Evolutionary conservation across 1,284 basidiomycete species (phyloP).

Genomic region (Moniliophthora roreri): DNA sequence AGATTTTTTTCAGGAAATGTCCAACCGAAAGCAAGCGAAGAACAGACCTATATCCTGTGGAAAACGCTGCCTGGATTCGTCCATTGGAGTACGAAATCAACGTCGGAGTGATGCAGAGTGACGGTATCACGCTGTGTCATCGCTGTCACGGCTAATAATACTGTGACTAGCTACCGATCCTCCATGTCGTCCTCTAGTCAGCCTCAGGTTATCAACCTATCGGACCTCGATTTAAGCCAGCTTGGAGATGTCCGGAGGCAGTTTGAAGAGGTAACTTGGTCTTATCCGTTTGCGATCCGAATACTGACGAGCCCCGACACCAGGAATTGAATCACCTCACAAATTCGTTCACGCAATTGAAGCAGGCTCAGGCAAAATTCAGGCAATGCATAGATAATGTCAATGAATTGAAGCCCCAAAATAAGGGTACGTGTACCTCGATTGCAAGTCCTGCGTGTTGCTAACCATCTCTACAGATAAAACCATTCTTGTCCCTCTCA

Average conservation of each 20-base stretch:
- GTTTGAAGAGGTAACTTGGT: conserved; percentile 72
- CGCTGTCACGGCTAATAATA: conserved; percentile 20
- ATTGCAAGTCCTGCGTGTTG: background rate
- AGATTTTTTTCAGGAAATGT: background rate
- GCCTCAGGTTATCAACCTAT: conserved; percentile 73
- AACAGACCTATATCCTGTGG: conserved; percentile 33
- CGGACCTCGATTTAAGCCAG: conserved; percentile 81
- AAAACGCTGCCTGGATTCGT: background rate
- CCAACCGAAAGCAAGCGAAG: background rate
- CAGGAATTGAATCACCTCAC: conserved; percentile 94
- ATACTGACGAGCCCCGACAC: conserved; percentile 9
- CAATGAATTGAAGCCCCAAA: conserved; percentile 73
- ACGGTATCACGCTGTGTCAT: background rate
- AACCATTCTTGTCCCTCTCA: conserved; percentile 88
- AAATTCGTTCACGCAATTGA: conserved; percentile 90
- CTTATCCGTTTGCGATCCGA: background rate
- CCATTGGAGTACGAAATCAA: conserved; percentile 5
- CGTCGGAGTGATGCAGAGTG: background rate
- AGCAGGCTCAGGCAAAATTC: conserved; percentile 93
- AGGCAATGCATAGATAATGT: conserved; percentile 84
- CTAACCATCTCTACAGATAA: conserved; percentile 54
- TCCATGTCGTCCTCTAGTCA: conserved; percentile 30
- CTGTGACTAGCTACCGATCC: conserved; percentile 3
- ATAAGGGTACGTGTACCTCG: conserved; percentile 56
- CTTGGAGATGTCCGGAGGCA: conserved; percentile 86